Base-by-base conservation (phyloP, 768 basidiomycete genomes). In the Mycena crocata region DNA sequence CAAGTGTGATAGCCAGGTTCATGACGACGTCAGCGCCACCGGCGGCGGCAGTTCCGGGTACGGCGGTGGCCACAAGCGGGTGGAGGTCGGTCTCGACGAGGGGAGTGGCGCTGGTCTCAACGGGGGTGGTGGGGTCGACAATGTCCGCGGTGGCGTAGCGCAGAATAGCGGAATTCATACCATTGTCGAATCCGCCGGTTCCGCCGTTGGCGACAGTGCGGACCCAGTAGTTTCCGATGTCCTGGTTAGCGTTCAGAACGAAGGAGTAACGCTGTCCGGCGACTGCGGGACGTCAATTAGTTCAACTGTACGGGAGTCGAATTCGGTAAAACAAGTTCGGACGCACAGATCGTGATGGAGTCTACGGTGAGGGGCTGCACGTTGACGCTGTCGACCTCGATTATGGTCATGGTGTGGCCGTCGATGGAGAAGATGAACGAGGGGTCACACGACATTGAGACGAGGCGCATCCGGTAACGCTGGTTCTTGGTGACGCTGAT, bases 351-450 rank as follows among this genome's bases (percentile, higher is more conserved):
- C 32, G 84, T 68, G 40, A 82, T 74, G 17, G 75, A 78, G 50
- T 85, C 83, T 4, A 85, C 86, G 5, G 76, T 73, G 9, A 84
- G 73, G 0, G 87, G 84, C 26, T 71, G 44, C 0, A 80, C 81
- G 67, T 83, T 82, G 48, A 73, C 76, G 1, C 84, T 82, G 50
- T 89, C 88, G 2, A 74, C 84, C 68, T 89, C 87, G 50, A 89
- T 88, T 51, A 89, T 77, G 6, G 83, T 86, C 79, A 87, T 71
- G 15, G 72, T 73, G 58, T 87, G 86, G 7, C 79, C 76, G 67
- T 86, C 83, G 26, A 87, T 82, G 0, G 81, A 76, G 73, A 87
- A 85, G 26, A 72, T 76, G 73, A 79, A 86, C 46, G 73, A 74
- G 34, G 76, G 72, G 55, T 76, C 62, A 37, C 57, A 66, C 24